Evolutionary conservation across 2,329 filamentous ascomycete genomes (phyloP).

Genomic region (Iodosphaeria phyllophila): DNA sequence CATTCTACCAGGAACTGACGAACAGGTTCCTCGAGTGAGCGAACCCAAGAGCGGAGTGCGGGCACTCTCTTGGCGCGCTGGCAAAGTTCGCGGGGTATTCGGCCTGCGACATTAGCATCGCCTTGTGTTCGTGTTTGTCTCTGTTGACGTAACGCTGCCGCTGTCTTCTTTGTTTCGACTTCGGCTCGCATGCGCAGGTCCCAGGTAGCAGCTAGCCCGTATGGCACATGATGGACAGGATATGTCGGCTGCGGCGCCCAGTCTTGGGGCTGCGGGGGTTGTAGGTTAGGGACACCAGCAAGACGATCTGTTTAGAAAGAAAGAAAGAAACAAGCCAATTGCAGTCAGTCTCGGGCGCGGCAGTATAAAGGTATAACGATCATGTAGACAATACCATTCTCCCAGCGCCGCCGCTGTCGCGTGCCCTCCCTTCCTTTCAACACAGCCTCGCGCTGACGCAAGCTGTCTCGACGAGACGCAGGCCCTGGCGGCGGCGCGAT

Average conservation of each 20-base stretch:
- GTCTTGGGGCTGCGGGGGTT: constrained; percentile 66
- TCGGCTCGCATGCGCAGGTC: constrained; percentile 24
- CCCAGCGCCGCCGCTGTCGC: constrained; percentile 74
- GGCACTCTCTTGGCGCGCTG: constrained; percentile 63
- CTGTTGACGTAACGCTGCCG: constrained; percentile 22
- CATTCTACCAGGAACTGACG: constrained; percentile 50
- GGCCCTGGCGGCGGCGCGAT: constrained; percentile 21
- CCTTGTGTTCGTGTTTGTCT: constrained; percentile 19
- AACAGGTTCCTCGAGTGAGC: constrained; percentile 71
- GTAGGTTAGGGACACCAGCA: constrained; percentile 66
- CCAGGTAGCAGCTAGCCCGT: constrained; percentile 51
- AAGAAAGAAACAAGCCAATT: constrained; percentile 3
- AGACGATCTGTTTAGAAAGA: constrained; percentile 47
- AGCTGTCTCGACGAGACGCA: constrained; percentile 32
- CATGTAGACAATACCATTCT: constrained; percentile 50
- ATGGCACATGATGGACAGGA: constrained; percentile 60
- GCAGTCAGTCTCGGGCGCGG: neutral
- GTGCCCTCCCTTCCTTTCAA: constrained; percentile 84
- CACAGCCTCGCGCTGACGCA: constrained; percentile 49
- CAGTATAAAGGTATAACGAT: constrained; percentile 1
- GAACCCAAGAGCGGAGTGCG: constrained; percentile 62
- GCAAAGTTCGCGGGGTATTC: constrained; percentile 64
- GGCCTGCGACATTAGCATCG: constrained; percentile 26
- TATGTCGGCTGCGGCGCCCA: constrained; percentile 73
- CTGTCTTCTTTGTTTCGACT: constrained; percentile 25